Conservation (phyloP, 345 rosid species). For the Trapa bicornis region DNA sequence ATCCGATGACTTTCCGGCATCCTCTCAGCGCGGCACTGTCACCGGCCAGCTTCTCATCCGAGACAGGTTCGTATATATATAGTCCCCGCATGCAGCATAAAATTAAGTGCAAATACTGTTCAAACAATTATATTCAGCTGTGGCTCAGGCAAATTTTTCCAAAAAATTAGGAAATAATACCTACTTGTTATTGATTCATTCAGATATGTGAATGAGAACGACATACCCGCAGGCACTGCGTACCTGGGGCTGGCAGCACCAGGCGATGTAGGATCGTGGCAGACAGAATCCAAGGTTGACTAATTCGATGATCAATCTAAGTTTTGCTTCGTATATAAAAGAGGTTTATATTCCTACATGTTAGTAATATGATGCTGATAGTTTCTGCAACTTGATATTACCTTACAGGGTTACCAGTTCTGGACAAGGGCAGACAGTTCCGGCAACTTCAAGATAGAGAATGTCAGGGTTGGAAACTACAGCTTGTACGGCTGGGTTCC, state of each 20-base stretch:
- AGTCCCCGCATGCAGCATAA: background rate
- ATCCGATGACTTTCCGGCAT: conserved; percentile 20
- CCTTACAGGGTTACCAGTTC: conserved; percentile 27
- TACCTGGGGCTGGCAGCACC: conserved; percentile 32
- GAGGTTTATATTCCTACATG: too few relatives aligned
- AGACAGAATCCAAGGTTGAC: conserved; percentile 20
- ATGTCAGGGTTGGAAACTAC: conserved; percentile 19
- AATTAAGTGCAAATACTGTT: background rate
- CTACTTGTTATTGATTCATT: background rate
- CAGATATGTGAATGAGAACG: conserved; percentile 4
- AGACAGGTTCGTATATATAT: conserved; percentile 6
- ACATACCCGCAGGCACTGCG: conserved; percentile 10
- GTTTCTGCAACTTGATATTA: background rate
- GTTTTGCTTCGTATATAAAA: background rate
- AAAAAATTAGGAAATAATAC: too few relatives aligned
- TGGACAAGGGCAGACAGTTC: conserved; percentile 19
- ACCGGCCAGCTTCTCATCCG: conserved; percentile 15
- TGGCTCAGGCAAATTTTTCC: too few relatives aligned
- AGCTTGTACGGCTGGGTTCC: conserved; percentile 30
- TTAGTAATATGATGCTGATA: too few relatives aligned
- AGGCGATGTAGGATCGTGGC: conserved; percentile 36
- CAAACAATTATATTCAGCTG: too few relatives aligned
- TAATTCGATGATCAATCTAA: background rate
- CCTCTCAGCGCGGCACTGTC: conserved; percentile 18
- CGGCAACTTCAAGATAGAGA: conserved; percentile 20